Evolutionary conservation across 1,139 yeast species (phyloP), one percentile per base, ranked within the genome.

Genomic region (Geotrichum histeridarum): DNA sequence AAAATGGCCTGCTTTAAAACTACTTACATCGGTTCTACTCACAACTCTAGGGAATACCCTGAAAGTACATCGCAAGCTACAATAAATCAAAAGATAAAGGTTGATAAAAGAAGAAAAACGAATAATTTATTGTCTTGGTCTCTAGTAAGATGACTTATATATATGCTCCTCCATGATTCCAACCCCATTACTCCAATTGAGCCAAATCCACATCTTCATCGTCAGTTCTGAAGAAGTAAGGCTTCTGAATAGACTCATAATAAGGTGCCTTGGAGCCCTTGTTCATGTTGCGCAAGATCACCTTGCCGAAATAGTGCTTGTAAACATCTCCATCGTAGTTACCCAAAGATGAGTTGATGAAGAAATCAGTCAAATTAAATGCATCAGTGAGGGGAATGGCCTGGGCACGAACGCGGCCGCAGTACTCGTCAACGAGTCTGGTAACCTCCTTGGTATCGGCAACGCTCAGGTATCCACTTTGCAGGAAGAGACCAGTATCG

Each of bases 351-450:
- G 97, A 81, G 73, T 90, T 88, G 68, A 91, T 79, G 73, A 86
- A 80, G 74, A 81, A 86, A 72, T 91, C 97, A 38, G 91, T 81
- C 66, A 86, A 78, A 73, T 85, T 84, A 79, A 91, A 91, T 6
- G 96, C 80, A 72, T 91, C 98, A n/a, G 95, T 86, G 64, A 87
- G 77, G 18, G 88, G 87, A 68, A 89, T 82, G 56, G 84, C 86
- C 65, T 86, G 84, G 48, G 83, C 82, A 70, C 97, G 68, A 11
- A 74, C 70, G 56, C 60, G 61, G 51, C 60, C 63, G 55, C 75
- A 70, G 62, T 71, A 69, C 42, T 63, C 65, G 58, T 71, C 69
- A 46, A 73, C 74, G 14, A 65, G 65, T 32, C 56, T 60, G 33
- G 72, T 68, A 43, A 73, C 66, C 45, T 58, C 54, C 54, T 66